Evolutionary conservation across 23 red algal genomes (phyloP).

Genomic region (Gracilariopsis chorda): DNA sequence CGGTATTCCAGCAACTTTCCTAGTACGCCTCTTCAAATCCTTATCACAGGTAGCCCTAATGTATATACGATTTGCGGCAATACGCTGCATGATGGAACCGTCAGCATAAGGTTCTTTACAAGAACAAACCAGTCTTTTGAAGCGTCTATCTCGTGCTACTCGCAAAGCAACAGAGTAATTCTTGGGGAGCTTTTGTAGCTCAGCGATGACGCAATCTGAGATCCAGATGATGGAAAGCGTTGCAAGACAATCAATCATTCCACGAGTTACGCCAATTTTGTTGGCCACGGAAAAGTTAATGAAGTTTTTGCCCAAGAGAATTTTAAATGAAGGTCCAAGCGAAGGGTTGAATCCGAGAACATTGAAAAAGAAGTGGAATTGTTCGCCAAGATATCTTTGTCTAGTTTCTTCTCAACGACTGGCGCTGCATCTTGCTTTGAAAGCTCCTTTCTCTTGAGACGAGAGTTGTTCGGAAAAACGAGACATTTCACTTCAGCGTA

Average conservation of each 20-base stretch:
- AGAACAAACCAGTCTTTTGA: slow-evolving; percentile 53
- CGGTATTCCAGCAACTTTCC: slow-evolving; percentile 75
- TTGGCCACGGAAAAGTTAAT: slow-evolving; percentile 69
- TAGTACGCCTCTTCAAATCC: slow-evolving; percentile 48
- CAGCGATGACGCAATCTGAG: slow-evolving; percentile 75
- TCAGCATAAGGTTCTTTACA: slow-evolving; percentile 79
- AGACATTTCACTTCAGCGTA: too few species aligned
- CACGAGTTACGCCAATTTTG: slow-evolving; percentile 54
- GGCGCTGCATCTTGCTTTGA: slow-evolving; percentile 49
- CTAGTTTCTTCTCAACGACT: neutral
- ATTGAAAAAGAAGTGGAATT: neutral
- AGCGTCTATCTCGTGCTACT: slow-evolving; percentile 18
- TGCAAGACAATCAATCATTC: slow-evolving; percentile 63
- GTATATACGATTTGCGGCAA: slow-evolving; percentile 51
- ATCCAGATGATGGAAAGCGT: slow-evolving; percentile 38
- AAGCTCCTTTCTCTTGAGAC: neutral
- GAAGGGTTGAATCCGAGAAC: slow-evolving; percentile 63
- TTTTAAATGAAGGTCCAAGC: slow-evolving; percentile 68
- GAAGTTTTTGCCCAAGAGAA: slow-evolving; percentile 84
- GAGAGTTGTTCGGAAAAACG: slow-evolving; percentile 45
- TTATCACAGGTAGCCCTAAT: slow-evolving; percentile 73
- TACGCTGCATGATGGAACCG: slow-evolving; percentile 67
- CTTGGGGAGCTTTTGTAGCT: too few species aligned
- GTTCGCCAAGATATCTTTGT: slow-evolving; percentile 34
- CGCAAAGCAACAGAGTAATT: too few species aligned